A percentile compares a stretch with the other conserved stretches of the same genome.
Evolutionary conservation across 192 early-diverging fungal genomes (phyloP).

Genomic region (Diversispora eburnea): DNA sequence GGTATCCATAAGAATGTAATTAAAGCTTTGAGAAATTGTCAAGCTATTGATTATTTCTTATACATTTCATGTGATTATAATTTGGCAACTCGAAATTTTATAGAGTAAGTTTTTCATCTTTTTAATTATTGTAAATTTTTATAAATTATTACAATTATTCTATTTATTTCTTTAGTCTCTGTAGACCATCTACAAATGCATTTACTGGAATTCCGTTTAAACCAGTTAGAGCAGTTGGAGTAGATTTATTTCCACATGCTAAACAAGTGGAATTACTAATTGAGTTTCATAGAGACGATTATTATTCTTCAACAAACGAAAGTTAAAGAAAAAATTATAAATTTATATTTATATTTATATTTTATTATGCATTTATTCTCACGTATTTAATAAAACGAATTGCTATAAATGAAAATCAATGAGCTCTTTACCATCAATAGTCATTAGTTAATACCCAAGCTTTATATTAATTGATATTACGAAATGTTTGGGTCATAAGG

Average conservation of each 20-base stretch:
- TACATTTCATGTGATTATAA: conserved; percentile 70
- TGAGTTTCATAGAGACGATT: conserved; percentile 52
- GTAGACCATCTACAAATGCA: conserved; percentile 62
- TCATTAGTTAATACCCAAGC: too few relatives aligned
- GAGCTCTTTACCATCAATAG: too few relatives aligned
- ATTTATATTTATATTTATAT: too few relatives aligned
- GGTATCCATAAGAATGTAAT: conserved; percentile 63
- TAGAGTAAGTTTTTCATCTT: conserved; percentile 46
- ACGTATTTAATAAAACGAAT: too few relatives aligned
- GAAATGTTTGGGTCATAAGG: too few relatives aligned
- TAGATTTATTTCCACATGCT: conserved; percentile 80
- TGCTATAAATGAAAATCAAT: too few relatives aligned
- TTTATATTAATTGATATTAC: too few relatives aligned
- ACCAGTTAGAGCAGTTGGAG: conserved; percentile 51
- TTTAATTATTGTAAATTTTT: neutral
- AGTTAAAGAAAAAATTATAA: neutral
- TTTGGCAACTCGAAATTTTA: conserved; percentile 56
- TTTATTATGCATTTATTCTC: too few relatives aligned
- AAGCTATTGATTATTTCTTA: conserved; percentile 53
- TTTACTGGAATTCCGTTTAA: conserved; percentile 58
- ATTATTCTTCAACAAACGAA: neutral
- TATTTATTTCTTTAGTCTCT: conserved; percentile 45
- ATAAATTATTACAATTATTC: neutral
- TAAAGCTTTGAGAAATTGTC: conserved; percentile 53
- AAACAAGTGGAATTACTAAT: conserved; percentile 64